Evolutionary conservation across 176 grass and related monocot species (phyloP).

Genomic region (Musa acuminata): DNA sequence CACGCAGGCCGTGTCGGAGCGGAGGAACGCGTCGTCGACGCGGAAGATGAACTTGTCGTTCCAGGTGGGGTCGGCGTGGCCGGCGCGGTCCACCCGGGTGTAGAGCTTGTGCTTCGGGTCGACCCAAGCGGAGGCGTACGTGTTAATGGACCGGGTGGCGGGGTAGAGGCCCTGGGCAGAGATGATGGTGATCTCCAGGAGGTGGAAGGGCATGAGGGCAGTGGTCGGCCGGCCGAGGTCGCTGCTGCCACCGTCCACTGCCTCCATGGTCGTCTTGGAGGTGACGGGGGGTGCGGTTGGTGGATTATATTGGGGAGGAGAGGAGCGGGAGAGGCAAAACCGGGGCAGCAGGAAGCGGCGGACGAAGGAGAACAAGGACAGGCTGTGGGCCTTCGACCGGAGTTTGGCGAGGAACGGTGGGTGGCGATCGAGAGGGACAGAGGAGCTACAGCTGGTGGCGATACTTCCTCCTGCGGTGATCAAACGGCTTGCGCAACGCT

Average conservation of each 20-base stretch:
- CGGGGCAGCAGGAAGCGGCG: neutral
- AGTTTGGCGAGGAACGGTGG: too few species aligned
- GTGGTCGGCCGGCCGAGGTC: neutral
- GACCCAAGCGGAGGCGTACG: constrained; percentile 59
- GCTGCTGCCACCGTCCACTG: neutral
- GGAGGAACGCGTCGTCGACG: constrained; percentile 42
- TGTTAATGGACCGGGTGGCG: constrained; percentile 19
- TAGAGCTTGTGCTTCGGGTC: constrained; percentile 37
- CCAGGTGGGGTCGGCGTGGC: constrained; percentile 55
- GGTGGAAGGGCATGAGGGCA: constrained; percentile 11
- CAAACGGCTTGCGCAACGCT: too few species aligned
- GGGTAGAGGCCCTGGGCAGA: constrained; percentile 71
- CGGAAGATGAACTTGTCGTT: constrained; percentile 82
- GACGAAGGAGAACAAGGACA: too few species aligned
- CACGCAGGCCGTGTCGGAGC: constrained; percentile 54
- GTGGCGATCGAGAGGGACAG: too few species aligned
- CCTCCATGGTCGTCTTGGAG: neutral
- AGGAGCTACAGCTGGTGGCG: too few species aligned
- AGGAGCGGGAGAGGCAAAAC: neutral
- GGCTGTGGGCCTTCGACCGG: too few species aligned
- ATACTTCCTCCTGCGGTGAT: too few species aligned
- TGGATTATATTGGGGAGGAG: neutral
- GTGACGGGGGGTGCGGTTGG: neutral
- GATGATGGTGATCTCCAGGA: constrained; percentile 69
- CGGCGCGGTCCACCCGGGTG: constrained; percentile 36